Evolutionary conservation across 768 basidiomycete genomes (phyloP).

Genomic region (Astraeus odoratus): DNA sequence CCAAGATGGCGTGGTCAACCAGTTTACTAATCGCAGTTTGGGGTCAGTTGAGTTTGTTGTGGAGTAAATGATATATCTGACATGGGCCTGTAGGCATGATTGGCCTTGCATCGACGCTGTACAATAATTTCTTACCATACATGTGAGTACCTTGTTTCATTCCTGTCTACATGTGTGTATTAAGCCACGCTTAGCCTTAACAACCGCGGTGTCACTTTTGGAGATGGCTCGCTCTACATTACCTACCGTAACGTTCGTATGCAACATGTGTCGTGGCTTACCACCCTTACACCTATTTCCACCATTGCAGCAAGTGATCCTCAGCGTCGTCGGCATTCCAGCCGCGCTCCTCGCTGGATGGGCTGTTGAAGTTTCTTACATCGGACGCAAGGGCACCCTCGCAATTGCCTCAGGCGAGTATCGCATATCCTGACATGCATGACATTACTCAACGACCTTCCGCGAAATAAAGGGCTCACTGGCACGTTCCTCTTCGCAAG

Average conservation of each 20-base stretch:
- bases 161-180: background rate
- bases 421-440: constrained; percentile 7
- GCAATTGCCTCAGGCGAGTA: constrained; percentile 55
- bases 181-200: constrained; percentile 36
- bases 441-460: constrained; percentile 38
- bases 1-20: constrained; percentile 60
- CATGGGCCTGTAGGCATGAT: constrained; percentile 45
- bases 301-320: constrained; percentile 52
- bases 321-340: constrained; percentile 62
- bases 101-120: constrained; percentile 67
- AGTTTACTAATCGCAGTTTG: constrained; percentile 43
- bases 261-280: too few relatives aligned
- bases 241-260: constrained; percentile 62
- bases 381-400: constrained; percentile 65
- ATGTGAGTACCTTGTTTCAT: constrained; percentile 30
- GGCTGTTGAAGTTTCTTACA: constrained; percentile 54
- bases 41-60: constrained; percentile 27
- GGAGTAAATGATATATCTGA: background rate
- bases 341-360: constrained; percentile 68
- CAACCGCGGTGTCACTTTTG: constrained; percentile 59
- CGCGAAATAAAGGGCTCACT: constrained; percentile 54
- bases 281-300: background rate
- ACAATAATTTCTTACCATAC: constrained; percentile 47
- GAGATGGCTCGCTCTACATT: constrained; percentile 61
- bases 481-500: constrained; percentile 69